A percentile compares a stretch with the other conserved stretches of the same genome.
These are phyloP conservation scores for Thielaviopsis ethacetica DNA, from an alignment of 2,329 filamentous ascomycete genomes.

Conservation along the genomic window DNA sequence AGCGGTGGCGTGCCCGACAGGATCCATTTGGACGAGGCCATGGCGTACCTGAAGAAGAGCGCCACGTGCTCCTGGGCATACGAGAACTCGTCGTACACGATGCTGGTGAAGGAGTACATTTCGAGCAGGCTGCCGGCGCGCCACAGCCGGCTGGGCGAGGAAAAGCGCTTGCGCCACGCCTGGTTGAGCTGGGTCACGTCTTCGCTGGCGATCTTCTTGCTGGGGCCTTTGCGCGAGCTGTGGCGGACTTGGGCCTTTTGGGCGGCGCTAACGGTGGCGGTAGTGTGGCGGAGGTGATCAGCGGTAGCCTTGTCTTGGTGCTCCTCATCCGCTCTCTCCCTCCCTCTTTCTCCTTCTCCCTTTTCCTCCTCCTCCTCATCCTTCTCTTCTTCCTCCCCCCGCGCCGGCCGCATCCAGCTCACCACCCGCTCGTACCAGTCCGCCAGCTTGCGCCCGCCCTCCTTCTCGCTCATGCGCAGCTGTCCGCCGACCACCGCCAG, in stretches of 20 bases:
- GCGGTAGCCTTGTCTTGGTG: too few relatives aligned
- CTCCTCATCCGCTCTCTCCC: too few relatives aligned
- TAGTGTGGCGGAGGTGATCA: neutral
- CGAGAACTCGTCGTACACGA: slow-evolving; percentile 29
- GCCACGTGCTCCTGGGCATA: slow-evolving; percentile 20
- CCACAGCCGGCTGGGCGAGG: slow-evolving; percentile 1
- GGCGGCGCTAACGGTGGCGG: neutral
- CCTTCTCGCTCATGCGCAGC: slow-evolving; percentile 10
- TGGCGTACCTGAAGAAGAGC: slow-evolving; percentile 20
- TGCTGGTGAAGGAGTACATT: slow-evolving; percentile 22
- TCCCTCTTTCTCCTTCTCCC: too few relatives aligned
- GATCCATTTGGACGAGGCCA: slow-evolving; percentile 25
- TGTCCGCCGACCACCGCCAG: slow-evolving; percentile 11
- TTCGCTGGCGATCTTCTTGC: neutral
- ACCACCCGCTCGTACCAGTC: slow-evolving; percentile 9
- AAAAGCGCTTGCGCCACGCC: neutral
- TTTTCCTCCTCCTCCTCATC: neutral
- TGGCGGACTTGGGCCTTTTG: slow-evolving; percentile 3
- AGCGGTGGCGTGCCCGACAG: slow-evolving; percentile 27
- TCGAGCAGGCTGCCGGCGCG: slow-evolving; percentile 18
- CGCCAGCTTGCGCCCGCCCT: slow-evolving; percentile 9
- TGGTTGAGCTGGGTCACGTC: neutral
- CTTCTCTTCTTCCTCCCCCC: neutral
- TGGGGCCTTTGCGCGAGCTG: neutral
- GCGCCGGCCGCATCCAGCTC: slow-evolving; percentile 1